phyloP scores from a whole-genome alignment of 2,329 filamentous ascomycete genomes.

The Cercospora nicotianae region DNA sequence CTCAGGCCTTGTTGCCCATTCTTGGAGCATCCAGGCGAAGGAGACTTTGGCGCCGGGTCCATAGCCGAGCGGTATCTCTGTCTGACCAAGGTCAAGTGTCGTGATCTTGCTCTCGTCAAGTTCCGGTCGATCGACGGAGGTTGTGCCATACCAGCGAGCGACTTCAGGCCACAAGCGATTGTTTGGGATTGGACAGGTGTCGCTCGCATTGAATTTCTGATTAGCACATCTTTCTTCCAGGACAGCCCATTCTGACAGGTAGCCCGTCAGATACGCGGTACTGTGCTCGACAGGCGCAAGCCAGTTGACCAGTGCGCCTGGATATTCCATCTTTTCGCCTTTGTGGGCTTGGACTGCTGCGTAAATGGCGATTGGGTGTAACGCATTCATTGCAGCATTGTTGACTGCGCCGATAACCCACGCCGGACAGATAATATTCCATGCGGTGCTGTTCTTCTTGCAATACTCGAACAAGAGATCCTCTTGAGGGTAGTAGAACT shows the following conservation, averaged over 20 bases:
- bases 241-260: conserved; percentile 53
- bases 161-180: conserved; percentile 52
- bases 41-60: conserved; percentile 45
- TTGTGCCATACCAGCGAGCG: conserved; percentile 43
- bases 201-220: conserved; percentile 48
- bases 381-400: conserved; percentile 53
- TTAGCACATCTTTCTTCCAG: conserved; percentile 45
- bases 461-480: conserved; percentile 51
- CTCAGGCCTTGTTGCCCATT: conserved; percentile 49
- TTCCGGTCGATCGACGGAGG: conserved; percentile 28
- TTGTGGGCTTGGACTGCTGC: conserved; percentile 50
- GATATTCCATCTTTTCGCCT: conserved; percentile 46
- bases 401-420: conserved; percentile 51
- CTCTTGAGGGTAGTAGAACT: conserved; percentile 58
- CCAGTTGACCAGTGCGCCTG: conserved; percentile 49
- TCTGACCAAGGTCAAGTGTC: conserved; percentile 24
- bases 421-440: conserved; percentile 52
- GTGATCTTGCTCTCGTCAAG: conserved; percentile 34
- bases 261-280: conserved; percentile 51
- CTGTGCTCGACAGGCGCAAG: conserved; percentile 46
- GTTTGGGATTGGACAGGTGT: conserved; percentile 50
- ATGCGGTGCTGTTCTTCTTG: conserved; percentile 39
- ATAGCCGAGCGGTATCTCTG: conserved; percentile 40
- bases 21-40: conserved; percentile 44
- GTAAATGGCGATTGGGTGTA: conserved; percentile 53